These are phyloP conservation scores for Solanum medicagineum DNA, from an alignment of 257 asterid species.

Conservation along the genomic window DNA sequence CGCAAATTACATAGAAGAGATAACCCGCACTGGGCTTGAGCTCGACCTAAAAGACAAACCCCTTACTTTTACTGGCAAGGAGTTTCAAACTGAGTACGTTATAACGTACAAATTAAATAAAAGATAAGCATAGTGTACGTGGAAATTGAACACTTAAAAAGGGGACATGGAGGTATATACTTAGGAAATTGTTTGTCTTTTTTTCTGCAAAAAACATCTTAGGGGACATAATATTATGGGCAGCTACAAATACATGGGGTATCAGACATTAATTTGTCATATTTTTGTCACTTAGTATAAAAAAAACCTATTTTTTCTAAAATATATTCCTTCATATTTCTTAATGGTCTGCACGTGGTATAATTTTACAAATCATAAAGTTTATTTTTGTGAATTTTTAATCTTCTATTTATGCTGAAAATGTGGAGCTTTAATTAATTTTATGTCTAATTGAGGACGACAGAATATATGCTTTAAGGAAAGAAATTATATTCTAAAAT, in stretches of 20 bases:
- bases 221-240: slow-evolving; percentile 25
- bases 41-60: no score
- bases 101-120: background rate
- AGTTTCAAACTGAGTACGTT: background rate
- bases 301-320: background rate
- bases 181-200: background rate
- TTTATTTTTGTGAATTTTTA: background rate
- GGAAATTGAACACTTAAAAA: background rate
- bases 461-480: background rate
- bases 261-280: background rate
- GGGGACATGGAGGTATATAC: slow-evolving; percentile 19
- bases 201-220: background rate
- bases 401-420: background rate
- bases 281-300: background rate
- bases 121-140: slow-evolving; percentile 6
- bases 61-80: no score
- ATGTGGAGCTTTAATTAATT: background rate
- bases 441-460: background rate
- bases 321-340: background rate
- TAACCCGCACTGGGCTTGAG: accelerated
- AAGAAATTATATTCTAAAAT: background rate
- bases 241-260: slow-evolving; percentile 15
- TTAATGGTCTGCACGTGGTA: slow-evolving; percentile 8
- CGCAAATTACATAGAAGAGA: no score
- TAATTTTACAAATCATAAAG: background rate